Evolutionary conservation across 2,329 filamentous ascomycete species (phyloP), one percentile per base, ranked within the genome.

Genomic region (Aspergillus sp.): DNA sequence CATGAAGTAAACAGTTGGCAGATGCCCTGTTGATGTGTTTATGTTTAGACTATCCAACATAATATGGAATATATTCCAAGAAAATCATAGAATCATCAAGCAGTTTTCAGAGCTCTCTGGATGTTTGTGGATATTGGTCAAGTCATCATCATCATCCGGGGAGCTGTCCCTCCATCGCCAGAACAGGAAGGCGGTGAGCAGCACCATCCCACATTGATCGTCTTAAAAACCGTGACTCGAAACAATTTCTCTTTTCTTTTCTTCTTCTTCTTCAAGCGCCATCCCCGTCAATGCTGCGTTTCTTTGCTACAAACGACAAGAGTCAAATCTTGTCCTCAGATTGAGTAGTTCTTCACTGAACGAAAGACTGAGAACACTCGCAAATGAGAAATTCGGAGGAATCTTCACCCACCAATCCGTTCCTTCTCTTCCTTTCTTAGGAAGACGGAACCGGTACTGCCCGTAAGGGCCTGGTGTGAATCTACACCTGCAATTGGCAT

Each of bases 331-430:
- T 48, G 60, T 64, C 59, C 54, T 56, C 53, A 48, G 40, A n/a
- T 11, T 4, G 19, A 19, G 19, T 19, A 19, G 19, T 19, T 19
- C 19, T 19, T 19, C 4, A 19, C 19, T 19, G 19, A 19, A 19
- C 19, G 19, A 19, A 19, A 19, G 19, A 7, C 33, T 35, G 50
- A 56, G 45, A 53, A 32, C 37, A 47, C 51, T 69, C 73, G 88
- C 88, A 90, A 89, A 89, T 90, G 88, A 89, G 88, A 93, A 93
- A 93, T 91, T 93, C 88, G 88, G 88, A 93, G 88, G 86, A 93
- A 83, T 90, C 86, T 90, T 88, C 87, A 89, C 67, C 43, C 62
- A 49, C 50, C 44, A 64, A 67, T 69, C 70, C 64, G 63, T 67
- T 61, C 64, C 63, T 61, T 59, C 55, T 54, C 54, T 57, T 49